Conservation (phyloP, 2,329 filamentous ascomycete genomes). For the Rhytidhysteron rufulum region DNA sequence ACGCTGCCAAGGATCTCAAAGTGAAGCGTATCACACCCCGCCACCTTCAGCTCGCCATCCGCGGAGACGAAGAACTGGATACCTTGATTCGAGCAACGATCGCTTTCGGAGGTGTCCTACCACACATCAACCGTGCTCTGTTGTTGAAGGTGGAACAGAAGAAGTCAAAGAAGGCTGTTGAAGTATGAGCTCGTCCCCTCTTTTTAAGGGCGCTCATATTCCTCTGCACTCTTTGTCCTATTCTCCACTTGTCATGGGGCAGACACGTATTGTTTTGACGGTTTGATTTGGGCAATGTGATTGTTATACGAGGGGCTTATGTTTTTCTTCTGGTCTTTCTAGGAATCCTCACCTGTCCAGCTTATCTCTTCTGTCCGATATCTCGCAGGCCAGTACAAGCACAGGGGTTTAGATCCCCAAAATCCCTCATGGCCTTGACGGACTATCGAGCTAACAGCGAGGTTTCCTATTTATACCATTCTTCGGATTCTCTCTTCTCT, state of each 20-base stretch:
- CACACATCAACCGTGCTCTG: slow-evolving; percentile 96
- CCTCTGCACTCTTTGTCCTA: no score
- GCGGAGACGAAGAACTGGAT: slow-evolving; percentile 96
- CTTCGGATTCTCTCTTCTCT: no score
- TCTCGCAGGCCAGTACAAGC: no score
- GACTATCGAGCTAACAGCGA: no score
- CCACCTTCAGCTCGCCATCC: slow-evolving; percentile 95
- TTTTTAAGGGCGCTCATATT: no score
- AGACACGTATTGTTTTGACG: no score
- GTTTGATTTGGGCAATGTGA: no score
- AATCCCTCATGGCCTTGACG: no score
- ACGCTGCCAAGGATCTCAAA: slow-evolving; percentile 98
- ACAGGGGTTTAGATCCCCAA: no score
- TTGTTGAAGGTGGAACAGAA: slow-evolving; percentile 96
- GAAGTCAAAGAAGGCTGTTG: slow-evolving; percentile 69
- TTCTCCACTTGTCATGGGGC: no score
- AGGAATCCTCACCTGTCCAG: background rate
- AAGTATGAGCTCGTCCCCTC: slow-evolving; percentile 24
- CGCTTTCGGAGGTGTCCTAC: slow-evolving; percentile 95
- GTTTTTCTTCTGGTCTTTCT: background rate
- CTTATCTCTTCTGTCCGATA: no score
- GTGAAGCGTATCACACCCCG: slow-evolving; percentile 99
- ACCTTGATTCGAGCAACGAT: slow-evolving; percentile 97
- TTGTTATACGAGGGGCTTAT: background rate
- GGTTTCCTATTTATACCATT: no score